Base-by-base conservation (phyloP, 352 stramenopile genomes). In the Pythium utonaiense region DNA sequence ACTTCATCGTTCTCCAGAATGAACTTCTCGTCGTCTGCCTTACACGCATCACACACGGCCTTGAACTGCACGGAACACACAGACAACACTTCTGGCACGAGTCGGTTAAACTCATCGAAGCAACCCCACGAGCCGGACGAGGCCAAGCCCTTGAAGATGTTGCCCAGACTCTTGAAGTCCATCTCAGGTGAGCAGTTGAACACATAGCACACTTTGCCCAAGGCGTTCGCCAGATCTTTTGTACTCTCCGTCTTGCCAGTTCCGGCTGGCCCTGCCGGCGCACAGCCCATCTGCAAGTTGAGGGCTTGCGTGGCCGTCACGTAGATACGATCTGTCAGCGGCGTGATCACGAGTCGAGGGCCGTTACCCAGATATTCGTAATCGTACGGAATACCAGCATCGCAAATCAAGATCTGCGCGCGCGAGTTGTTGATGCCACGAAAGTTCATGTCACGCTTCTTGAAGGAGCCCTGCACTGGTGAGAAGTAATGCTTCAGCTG, bases 291-390 rank as follows among this genome's bases (percentile, higher is more conserved):
- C 62, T 97, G 91, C 4, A 98, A 69, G 55, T 98, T 98, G 0
- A 98, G 73, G 13, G 95, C 93, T 54, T 98, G 95, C 12, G 95
- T 98, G 12, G 94, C 93, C 16, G 93, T 98, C 49, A 98, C 91
- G 72, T 98, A 98, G 53, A 98, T 98, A 53, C 95, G 90, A 88
- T 98, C 95, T 19, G 95, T 98, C 14, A 98, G 69, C 12, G 95
- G 93, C 19, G 95, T 98, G 62, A 98, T 98, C 49, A 98, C 95
- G 16, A 98, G 78, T 2, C 95, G 81, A 17, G 91, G 86, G 0
- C 95, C 92, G 63, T 98, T 98, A 27, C 95, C 95, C 0, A 98
- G 75, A 70, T 98, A 98, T 62, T 98, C 95, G 74, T 98, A 98
- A 66, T 98, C 93, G 66, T 98, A 98, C 12, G 93, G 89, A 62